Evolutionary conservation across 208 protist genomes (phyloP), one percentile per base, ranked within the genome.

Genomic region (Crithidia brevicula): DNA sequence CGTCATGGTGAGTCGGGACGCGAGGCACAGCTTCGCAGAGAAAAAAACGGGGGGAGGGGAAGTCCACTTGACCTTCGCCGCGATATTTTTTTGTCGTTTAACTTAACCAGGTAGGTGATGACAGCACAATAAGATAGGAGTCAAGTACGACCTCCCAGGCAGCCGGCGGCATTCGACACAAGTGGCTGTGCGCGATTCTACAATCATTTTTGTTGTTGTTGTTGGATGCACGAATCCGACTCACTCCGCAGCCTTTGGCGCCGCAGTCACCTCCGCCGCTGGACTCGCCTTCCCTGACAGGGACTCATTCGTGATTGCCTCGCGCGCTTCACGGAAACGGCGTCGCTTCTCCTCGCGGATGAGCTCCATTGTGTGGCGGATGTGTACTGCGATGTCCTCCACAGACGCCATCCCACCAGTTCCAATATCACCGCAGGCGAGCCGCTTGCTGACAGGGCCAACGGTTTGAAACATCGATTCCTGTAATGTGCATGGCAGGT

Each of bases 391-490:
- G n/a, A 98, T 96, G 42, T 88, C 79, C 27, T 90, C 82, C 33
- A 95, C 88, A 0, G 67, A 47, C 3, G 92, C 95, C 96, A 98
- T 98, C 13, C 93, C 97, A 36, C 96, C 96, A 10, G 92, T 82
- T 46, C 98, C 98, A 8, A 91, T 72, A 63, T 99, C 97, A 3
- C 96, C 96, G 79, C 98, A 99, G 10, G 96, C 97, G 0, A 99
- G 75, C 23, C 62, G 58, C 81, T 99, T 99, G 47, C 60, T 54
- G 20, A 98, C 80, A 0, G 98, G 97, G 20, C 79, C 73, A 0
- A 99, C 91, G 16, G 98, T 59, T 72, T 93, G 87, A 65, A 89
- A 93, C 77, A 93, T 81, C 1, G 73, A 53, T 31, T 79, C 71
- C 38, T 79, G 71, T 46, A 89, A 53, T 22, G 74, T 85, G 1